These are phyloP conservation scores for Groenewaldozyma auringiensis DNA, from an alignment of 1,139 yeast genomes.

Conservation along the genomic window DNA sequence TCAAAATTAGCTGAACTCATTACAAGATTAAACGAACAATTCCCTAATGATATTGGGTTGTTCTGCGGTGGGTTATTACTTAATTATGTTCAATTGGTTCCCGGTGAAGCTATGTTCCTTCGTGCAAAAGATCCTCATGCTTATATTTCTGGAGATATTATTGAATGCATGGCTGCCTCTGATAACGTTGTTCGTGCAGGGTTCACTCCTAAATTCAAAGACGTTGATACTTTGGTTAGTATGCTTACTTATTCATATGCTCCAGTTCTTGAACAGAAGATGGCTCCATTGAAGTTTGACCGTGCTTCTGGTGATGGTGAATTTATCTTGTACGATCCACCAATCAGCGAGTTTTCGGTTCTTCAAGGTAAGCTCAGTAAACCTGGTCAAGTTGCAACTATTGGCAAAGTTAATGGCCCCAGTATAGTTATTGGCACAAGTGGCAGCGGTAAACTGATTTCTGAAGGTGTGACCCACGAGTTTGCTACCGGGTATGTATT, in stretches of 20 bases:
- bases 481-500: conserved; percentile 64
- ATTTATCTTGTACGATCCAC: conserved; percentile 79
- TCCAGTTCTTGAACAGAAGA: conserved; percentile 86
- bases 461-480: conserved; percentile 35
- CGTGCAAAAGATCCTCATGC: conserved; percentile 99
- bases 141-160: conserved; percentile 90
- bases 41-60: conserved; percentile 88
- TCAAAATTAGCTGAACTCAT: conserved; percentile 61
- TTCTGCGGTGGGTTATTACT: conserved; percentile 92
- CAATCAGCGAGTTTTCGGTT: conserved; percentile 92
- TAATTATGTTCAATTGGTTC: conserved; percentile 70
- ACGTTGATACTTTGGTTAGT: conserved; percentile 77
- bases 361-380: conserved; percentile 56
- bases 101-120: conserved; percentile 97
- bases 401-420: conserved; percentile 71
- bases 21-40: conserved; percentile 70
- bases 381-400: conserved; percentile 40
- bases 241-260: conserved; percentile 89
- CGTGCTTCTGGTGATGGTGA: conserved; percentile 45
- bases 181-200: conserved; percentile 98
- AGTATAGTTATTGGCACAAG: conserved; percentile 77
- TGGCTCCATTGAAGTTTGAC: conserved; percentile 58
- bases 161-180: conserved; percentile 99
- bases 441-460: conserved; percentile 60
- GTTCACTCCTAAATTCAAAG: conserved; percentile 96